phyloP scores from a whole-genome alignment of 2,329 filamentous ascomycete genomes.

The Xylaria sp. region DNA sequence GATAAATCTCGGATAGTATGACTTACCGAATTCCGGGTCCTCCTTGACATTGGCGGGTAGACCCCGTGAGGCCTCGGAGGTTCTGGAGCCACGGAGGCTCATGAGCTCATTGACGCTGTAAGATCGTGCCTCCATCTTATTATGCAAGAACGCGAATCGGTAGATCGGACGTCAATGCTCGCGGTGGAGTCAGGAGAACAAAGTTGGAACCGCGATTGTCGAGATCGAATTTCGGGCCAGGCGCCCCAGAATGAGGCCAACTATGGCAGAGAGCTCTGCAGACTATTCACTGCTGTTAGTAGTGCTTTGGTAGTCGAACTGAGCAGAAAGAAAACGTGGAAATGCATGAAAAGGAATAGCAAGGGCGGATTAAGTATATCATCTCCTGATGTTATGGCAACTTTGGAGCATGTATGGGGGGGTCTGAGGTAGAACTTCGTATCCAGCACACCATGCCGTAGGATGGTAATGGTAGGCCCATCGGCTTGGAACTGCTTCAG shows the following conservation, averaged over 20 bases:
- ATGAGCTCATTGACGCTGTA: slow-evolving; percentile 45
- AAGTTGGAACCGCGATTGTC: slow-evolving; percentile 31
- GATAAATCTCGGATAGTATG: slow-evolving; percentile 1
- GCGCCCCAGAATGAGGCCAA: slow-evolving; percentile 26
- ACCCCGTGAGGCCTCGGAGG: slow-evolving; percentile 3
- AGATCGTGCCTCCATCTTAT: slow-evolving; percentile 39
- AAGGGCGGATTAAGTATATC: not conserved
- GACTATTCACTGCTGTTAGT: slow-evolving; percentile 31
- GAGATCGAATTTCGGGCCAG: slow-evolving; percentile 16
- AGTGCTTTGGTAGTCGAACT: slow-evolving; percentile 37
- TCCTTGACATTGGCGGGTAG: slow-evolving; percentile 21
- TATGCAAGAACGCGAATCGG: slow-evolving; percentile 37
- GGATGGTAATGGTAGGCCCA: slow-evolving; percentile 24
- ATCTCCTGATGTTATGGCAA: slow-evolving; percentile 6
- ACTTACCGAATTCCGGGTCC: slow-evolving; percentile 40
- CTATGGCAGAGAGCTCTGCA: slow-evolving; percentile 30
- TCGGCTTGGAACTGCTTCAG: slow-evolving; percentile 25
- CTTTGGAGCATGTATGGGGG: slow-evolving; percentile 13
- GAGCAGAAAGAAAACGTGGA: slow-evolving; percentile 37
- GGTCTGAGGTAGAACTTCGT: slow-evolving; percentile 27
- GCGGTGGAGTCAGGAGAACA: slow-evolving; percentile 37
- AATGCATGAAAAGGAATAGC: slow-evolving; percentile 12
- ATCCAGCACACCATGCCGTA: slow-evolving; percentile 18
- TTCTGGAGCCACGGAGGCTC: slow-evolving; percentile 31
- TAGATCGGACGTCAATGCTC: slow-evolving; percentile 36